phyloP scores from a whole-genome alignment of 1,139 yeast species.

The Pichia norvegensis region DNA sequence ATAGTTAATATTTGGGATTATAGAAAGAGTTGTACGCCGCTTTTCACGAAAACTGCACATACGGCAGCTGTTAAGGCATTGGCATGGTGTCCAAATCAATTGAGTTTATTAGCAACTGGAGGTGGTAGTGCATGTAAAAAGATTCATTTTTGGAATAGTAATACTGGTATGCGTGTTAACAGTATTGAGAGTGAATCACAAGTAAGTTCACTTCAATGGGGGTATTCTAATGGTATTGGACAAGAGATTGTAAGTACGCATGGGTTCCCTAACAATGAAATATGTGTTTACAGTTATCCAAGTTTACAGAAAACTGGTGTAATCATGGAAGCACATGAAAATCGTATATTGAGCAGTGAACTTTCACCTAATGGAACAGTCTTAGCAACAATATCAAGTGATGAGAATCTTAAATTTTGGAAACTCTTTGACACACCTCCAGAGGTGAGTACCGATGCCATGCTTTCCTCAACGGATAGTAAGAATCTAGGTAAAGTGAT shows the following conservation, averaged over 20 bases:
- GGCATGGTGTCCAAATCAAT: conserved; percentile 90
- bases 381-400: conserved; percentile 92
- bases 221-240: conserved; percentile 60
- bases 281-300: conserved; percentile 81
- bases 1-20: conserved; percentile 93
- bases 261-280: conserved; percentile 84
- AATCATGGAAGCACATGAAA: conserved; percentile 79
- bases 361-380: conserved; percentile 87
- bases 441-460: conserved; percentile 26
- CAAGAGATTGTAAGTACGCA: conserved; percentile 90
- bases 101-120: conserved; percentile 82
- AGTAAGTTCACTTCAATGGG: conserved; percentile 90
- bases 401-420: conserved; percentile 95
- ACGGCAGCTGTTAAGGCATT: conserved; percentile 94
- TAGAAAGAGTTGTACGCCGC: conserved; percentile 56
- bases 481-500: conserved; percentile 21
- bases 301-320: conserved; percentile 84
- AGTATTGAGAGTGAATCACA: conserved; percentile 91
- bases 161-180: conserved; percentile 81
- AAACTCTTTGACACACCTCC: conserved; percentile 58
- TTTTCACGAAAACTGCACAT: conserved; percentile 71
- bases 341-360: conserved; percentile 76
- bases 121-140: conserved; percentile 91
- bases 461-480: conserved; percentile 9
- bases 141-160: conserved; percentile 92